These are phyloP conservation scores for Ophiosphaerella narmari DNA, from an alignment of 2,329 filamentous ascomycete species.

Conservation along the genomic window DNA sequence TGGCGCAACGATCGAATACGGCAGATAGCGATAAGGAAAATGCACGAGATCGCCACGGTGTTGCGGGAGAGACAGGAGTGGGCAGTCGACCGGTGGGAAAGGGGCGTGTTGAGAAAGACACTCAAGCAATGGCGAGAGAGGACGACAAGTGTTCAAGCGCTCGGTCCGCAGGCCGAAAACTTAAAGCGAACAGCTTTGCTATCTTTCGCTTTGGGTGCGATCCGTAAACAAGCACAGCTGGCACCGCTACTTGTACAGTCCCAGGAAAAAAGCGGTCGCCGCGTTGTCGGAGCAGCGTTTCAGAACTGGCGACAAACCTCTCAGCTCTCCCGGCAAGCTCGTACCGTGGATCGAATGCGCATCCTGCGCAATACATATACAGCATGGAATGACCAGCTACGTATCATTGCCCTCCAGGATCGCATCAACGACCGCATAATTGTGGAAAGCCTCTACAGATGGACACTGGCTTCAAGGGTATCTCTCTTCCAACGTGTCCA, in stretches of 20 bases:
- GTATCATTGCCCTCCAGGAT: constrained; percentile 56
- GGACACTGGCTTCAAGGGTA: constrained; percentile 59
- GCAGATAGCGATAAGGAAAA: constrained; percentile 29
- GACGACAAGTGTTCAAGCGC: constrained; percentile 21
- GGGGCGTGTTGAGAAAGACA: constrained; percentile 29
- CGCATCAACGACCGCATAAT: constrained; percentile 62
- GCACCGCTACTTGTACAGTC: constrained; percentile 51
- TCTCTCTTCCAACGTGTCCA: constrained; percentile 48
- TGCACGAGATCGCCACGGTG: constrained; percentile 30
- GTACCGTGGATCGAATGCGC: constrained; percentile 56
- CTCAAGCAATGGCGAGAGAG: constrained; percentile 30
- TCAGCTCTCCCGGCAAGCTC: constrained; percentile 53
- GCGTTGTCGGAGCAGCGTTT: constrained; percentile 54
- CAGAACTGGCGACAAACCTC: constrained; percentile 55
- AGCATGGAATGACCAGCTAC: constrained; percentile 65
- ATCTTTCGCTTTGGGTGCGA: constrained; percentile 19
- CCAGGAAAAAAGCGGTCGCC: constrained; percentile 49
- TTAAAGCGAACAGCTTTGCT: constrained; percentile 36
- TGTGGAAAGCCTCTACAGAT: constrained; percentile 63
- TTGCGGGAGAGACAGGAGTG: constrained; percentile 32
- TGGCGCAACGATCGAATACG: constrained; percentile 38
- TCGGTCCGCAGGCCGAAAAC: constrained; percentile 43
- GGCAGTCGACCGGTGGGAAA: constrained; percentile 26
- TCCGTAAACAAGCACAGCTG: constrained; percentile 49
- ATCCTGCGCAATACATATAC: constrained; percentile 63